Percentiles rank a stretch among this genome's conserved stretches.
Evolutionary conservation across 176 grass and related monocot genomes (phyloP).

Genomic region (Leersia perrieri): DNA sequence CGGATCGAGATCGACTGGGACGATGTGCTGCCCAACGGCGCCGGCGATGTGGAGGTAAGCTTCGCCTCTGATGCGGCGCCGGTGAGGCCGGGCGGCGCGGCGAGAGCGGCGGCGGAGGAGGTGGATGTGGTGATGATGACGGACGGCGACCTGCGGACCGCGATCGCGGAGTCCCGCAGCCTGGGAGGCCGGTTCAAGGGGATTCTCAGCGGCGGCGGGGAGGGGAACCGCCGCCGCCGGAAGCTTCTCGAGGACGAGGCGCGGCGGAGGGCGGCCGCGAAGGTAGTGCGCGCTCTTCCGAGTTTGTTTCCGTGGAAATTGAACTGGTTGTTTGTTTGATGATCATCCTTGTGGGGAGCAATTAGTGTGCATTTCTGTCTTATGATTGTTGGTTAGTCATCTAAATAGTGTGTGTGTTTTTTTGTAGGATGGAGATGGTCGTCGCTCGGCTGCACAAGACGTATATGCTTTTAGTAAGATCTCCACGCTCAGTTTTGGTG

Average conservation of each 20-base stretch:
- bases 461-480: neutral
- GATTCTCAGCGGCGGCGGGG: neutral
- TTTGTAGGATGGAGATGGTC: neutral
- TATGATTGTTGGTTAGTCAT: neutral
- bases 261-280: neutral
- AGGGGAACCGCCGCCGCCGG: neutral
- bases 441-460: neutral
- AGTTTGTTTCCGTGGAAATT: neutral
- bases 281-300: constrained; percentile 23
- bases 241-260: neutral
- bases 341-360: neutral
- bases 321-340: too few species aligned
- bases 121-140: neutral
- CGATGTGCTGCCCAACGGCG: neutral
- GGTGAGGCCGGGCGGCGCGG: neutral
- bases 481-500: neutral
- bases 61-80: neutral
- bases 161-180: neutral
- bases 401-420: neutral
- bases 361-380: neutral
- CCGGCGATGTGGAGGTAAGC: neutral
- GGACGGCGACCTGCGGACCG: neutral
- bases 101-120: neutral
- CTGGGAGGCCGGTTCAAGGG: too few species aligned
- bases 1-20: neutral